Evolutionary conservation across 1,139 yeast species (phyloP).

Genomic region (Geotrichum fermentans): DNA sequence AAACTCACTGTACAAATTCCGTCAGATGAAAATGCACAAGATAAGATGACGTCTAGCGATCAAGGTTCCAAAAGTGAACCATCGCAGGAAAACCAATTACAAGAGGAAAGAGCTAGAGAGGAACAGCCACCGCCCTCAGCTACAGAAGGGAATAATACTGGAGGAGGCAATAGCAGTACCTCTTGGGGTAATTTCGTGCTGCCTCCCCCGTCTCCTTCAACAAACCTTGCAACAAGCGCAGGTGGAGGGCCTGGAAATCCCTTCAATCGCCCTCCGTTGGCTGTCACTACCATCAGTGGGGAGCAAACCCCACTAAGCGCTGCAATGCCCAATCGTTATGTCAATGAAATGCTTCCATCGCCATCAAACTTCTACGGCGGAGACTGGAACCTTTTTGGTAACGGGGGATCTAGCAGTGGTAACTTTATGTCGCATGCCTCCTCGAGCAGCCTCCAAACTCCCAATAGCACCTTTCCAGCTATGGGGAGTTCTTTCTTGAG

Average conservation of each 20-base stretch:
- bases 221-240: constrained; percentile 2
- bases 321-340: constrained; percentile 38
- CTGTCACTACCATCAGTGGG: constrained; percentile 24
- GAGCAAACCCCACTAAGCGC: constrained; percentile 43
- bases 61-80: neutral
- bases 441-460: neutral
- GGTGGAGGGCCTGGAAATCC: constrained; percentile 34
- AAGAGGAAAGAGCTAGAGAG: neutral
- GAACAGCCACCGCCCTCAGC: neutral
- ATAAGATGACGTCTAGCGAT: no score
- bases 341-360: constrained; percentile 40
- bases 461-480: neutral
- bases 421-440: neutral
- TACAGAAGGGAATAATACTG: neutral
- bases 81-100: neutral
- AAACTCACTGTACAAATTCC: constrained; percentile 41
- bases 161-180: neutral
- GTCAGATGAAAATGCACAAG: constrained; percentile 20
- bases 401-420: constrained; percentile 1
- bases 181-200: neutral
- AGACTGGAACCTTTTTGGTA: constrained; percentile 33
- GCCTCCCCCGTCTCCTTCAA: constrained; percentile 7
- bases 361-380: constrained; percentile 40
- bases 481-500: neutral
- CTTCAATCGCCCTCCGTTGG: constrained; percentile 32